phyloP scores from a whole-genome alignment of 2,329 filamentous ascomycete genomes.

The Penicillium olsonii region DNA sequence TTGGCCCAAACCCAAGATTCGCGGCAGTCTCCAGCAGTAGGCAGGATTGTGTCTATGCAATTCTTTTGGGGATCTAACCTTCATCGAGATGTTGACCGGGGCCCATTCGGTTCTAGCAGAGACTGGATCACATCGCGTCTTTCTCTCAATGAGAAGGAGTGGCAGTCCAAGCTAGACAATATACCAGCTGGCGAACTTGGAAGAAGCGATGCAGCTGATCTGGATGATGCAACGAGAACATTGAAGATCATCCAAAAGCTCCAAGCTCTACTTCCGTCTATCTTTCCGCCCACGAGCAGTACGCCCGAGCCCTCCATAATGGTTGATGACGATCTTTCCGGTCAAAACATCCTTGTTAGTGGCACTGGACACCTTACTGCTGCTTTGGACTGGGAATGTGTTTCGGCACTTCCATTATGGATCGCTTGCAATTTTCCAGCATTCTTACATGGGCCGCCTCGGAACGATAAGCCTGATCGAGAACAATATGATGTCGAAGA shows the following conservation, averaged over 20 bases:
- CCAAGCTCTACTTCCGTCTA: slow-evolving; percentile 5
- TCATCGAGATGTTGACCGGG: slow-evolving; percentile 12
- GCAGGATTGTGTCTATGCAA: slow-evolving; percentile 17
- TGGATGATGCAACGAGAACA: slow-evolving; percentile 13
- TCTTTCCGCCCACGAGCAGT: slow-evolving; percentile 4
- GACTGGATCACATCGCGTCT: slow-evolving; percentile 17
- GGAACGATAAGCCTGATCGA: slow-evolving; percentile 7
- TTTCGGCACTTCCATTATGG: slow-evolving; percentile 21
- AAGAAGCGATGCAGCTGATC: slow-evolving; percentile 14
- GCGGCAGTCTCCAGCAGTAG: slow-evolving; percentile 1
- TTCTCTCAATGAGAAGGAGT: slow-evolving; percentile 9
- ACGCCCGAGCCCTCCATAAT: slow-evolving; percentile 13
- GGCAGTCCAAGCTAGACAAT: slow-evolving; percentile 7
- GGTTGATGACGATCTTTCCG: slow-evolving; percentile 15
- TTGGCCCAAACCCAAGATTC: too few relatives aligned
- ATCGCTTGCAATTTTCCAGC: slow-evolving; percentile 13
- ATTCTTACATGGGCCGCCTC: slow-evolving; percentile 8
- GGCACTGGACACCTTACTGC: slow-evolving; percentile 14
- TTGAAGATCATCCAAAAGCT: slow-evolving; percentile 9
- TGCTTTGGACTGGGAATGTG: slow-evolving; percentile 23
- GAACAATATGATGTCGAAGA: background rate
- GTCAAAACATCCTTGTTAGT: slow-evolving; percentile 17
- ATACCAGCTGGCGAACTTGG: slow-evolving; percentile 7
- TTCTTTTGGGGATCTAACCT: slow-evolving; percentile 16
- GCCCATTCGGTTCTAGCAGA: slow-evolving; percentile 14